These are phyloP conservation scores for Populus hybrid DNA, from an alignment of 441 rosid genomes.

Conservation along the genomic window DNA sequence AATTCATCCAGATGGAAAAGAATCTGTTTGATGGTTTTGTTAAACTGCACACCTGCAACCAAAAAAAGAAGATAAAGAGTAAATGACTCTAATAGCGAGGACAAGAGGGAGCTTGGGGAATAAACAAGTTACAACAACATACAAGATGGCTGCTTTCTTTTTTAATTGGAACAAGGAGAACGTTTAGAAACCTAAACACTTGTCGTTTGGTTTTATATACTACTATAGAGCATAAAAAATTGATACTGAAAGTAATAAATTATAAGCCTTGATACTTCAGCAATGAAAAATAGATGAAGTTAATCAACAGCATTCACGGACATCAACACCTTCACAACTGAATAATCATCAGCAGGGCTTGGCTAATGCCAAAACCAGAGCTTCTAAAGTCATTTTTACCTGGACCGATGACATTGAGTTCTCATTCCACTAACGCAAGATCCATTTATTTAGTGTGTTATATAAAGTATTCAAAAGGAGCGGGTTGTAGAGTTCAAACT, in stretches of 20 bases:
- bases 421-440: background rate
- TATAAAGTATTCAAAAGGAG: background rate
- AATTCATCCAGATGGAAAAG: conserved; percentile 29
- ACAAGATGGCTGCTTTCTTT: background rate
- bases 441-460: no score
- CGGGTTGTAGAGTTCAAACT: conserved; percentile 14
- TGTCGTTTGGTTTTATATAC: background rate
- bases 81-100: background rate
- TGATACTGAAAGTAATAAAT: background rate
- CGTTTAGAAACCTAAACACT: background rate
- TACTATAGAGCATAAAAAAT: no score
- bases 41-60: conserved; percentile 44
- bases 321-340: background rate
- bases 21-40: conserved; percentile 25
- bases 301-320: background rate
- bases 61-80: background rate
- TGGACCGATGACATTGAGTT: background rate
- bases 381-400: background rate
- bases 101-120: background rate
- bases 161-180: background rate
- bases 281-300: background rate
- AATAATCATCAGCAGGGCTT: background rate
- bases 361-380: background rate
- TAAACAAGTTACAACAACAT: background rate
- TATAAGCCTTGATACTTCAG: background rate